These are phyloP conservation scores for Tolypocladium amazonense DNA, from an alignment of 2,329 filamentous ascomycete genomes.

Conservation along the genomic window DNA sequence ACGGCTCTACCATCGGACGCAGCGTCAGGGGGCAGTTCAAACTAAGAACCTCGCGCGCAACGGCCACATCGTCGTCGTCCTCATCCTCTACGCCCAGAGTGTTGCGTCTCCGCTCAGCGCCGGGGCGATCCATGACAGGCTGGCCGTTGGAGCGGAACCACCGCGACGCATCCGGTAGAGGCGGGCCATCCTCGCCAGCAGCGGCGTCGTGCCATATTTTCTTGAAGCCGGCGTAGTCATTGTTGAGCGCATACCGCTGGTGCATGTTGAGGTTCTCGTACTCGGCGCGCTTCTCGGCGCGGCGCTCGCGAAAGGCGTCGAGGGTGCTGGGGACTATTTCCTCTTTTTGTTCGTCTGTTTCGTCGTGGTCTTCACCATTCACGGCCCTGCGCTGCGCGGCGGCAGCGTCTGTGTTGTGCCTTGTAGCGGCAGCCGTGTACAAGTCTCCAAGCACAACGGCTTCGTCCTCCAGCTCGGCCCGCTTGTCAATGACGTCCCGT, in stretches of 20 bases:
- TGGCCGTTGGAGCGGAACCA: conserved; percentile 42
- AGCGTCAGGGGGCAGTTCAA: conserved; percentile 63
- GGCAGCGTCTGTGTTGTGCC: conserved; percentile 4
- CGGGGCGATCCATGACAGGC: conserved; percentile 23
- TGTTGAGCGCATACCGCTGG: conserved; percentile 43
- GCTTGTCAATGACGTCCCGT: conserved; percentile 38
- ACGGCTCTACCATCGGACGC: conserved; percentile 52
- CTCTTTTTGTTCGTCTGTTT: conserved; percentile 9
- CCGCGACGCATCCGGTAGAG: conserved; percentile 38
- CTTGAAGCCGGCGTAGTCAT: conserved; percentile 51
- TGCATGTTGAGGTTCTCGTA: conserved; percentile 31
- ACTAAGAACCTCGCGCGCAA: conserved; percentile 52
- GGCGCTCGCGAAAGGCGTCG: conserved; percentile 23
- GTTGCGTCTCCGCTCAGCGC: conserved; percentile 1
- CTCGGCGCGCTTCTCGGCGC: conserved; percentile 25
- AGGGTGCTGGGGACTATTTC: conserved; percentile 14
- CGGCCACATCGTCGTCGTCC: conserved; percentile 54
- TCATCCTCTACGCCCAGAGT: conserved; percentile 22
- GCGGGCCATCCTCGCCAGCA: conserved; percentile 35
- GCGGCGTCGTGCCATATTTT: conserved; percentile 44
- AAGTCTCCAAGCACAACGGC: conserved; percentile 25
- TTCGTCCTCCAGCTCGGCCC: conserved; percentile 39
- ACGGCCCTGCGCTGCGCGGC: conserved; percentile 4
- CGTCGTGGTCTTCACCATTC: conserved; percentile 3
- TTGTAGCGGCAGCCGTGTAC: conserved; percentile 10